phyloP scores from a whole-genome alignment of 2,329 filamentous ascomycete genomes.

The Cordyceps tenuipes region DNA sequence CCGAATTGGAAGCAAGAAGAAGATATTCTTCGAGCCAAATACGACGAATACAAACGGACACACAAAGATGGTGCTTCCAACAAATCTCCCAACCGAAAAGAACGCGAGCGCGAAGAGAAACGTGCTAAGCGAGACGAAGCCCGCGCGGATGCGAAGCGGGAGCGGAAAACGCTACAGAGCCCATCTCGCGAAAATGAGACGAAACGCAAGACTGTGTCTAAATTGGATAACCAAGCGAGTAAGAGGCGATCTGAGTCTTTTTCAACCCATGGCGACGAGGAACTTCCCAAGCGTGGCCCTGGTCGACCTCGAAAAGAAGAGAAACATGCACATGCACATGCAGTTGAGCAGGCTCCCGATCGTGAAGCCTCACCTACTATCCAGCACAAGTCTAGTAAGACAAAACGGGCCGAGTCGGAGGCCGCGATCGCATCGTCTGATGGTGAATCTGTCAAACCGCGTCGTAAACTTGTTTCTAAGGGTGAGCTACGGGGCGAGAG shows the following conservation, averaged over 20 bases:
- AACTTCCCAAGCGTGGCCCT: conserved; percentile 41
- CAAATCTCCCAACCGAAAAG: conserved; percentile 41
- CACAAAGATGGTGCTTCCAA: conserved; percentile 40
- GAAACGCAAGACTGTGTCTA: conserved; percentile 34
- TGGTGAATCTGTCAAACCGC: conserved; percentile 49
- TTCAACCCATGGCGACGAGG: conserved; percentile 37
- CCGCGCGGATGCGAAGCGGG: conserved; percentile 38
- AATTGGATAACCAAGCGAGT: conserved; percentile 38
- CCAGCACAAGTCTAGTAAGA: conserved; percentile 40
- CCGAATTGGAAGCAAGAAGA: conserved; percentile 88
- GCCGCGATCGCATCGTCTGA: conserved; percentile 44
- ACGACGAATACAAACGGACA: conserved; percentile 52
- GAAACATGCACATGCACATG: conserved; percentile 27
- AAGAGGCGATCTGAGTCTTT: conserved; percentile 39
- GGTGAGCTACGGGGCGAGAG: conserved; percentile 52
- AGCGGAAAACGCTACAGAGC: conserved; percentile 42
- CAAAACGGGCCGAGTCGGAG: conserved; percentile 48
- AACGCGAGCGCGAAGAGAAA: conserved; percentile 35
- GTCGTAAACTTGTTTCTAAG: conserved; percentile 56
- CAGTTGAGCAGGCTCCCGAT: conserved; percentile 44
- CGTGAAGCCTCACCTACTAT: conserved; percentile 43
- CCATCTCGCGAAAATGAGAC: conserved; percentile 37
- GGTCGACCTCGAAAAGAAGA: conserved; percentile 44
- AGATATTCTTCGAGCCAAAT: conserved; percentile 68
- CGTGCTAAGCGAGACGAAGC: conserved; percentile 35